Percentiles rank a stretch among this genome's conserved stretches.
These are phyloP conservation scores for Niveomyces coronatus DNA, from an alignment of 2,329 filamentous ascomycete genomes.

Conservation along the genomic window DNA sequence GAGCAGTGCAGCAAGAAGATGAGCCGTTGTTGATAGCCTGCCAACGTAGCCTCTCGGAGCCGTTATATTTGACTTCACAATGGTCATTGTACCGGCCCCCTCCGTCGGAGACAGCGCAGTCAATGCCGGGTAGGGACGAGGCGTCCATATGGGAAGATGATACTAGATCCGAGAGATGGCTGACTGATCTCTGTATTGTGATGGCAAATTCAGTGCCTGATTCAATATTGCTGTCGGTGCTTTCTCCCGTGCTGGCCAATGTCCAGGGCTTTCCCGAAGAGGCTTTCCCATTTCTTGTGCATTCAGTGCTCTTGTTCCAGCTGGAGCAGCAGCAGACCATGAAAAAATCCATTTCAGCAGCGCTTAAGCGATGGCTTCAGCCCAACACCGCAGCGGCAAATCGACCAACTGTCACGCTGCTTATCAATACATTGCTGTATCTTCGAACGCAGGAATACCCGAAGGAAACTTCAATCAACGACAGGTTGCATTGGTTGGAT, in stretches of 20 bases:
- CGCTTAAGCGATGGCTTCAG: slow-evolving; percentile 54
- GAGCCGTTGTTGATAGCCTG: slow-evolving; percentile 39
- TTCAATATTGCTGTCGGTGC: slow-evolving; percentile 58
- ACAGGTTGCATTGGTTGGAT: slow-evolving; percentile 77
- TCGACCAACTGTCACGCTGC: slow-evolving; percentile 55
- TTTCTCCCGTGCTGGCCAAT: slow-evolving; percentile 54
- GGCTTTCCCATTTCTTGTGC: slow-evolving; percentile 74
- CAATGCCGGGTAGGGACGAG: slow-evolving; percentile 9
- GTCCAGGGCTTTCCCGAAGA: slow-evolving; percentile 62
- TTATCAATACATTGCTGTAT: slow-evolving; percentile 76
- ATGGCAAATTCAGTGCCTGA: slow-evolving; percentile 49
- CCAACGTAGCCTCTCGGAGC: slow-evolving; percentile 39
- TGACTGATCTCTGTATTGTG: slow-evolving; percentile 48
- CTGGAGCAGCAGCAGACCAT: slow-evolving; percentile 48
- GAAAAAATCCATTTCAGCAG: slow-evolving; percentile 53
- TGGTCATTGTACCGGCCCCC: slow-evolving; percentile 48
- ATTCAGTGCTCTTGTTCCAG: slow-evolving; percentile 66
- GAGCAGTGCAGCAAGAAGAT: slow-evolving; percentile 37
- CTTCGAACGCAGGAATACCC: slow-evolving; percentile 71
- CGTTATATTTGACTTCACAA: slow-evolving; percentile 42
- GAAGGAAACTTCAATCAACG: slow-evolving; percentile 65
- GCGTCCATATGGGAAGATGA: slow-evolving; percentile 22
- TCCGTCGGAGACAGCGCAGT: slow-evolving; percentile 34
- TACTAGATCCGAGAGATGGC: slow-evolving; percentile 45
- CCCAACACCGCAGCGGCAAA: slow-evolving; percentile 24